Evolutionary conservation across 352 stramenopile genomes (phyloP), one percentile per base, ranked within the genome.

Genomic region (Pythium rhizo-oryzae): DNA sequence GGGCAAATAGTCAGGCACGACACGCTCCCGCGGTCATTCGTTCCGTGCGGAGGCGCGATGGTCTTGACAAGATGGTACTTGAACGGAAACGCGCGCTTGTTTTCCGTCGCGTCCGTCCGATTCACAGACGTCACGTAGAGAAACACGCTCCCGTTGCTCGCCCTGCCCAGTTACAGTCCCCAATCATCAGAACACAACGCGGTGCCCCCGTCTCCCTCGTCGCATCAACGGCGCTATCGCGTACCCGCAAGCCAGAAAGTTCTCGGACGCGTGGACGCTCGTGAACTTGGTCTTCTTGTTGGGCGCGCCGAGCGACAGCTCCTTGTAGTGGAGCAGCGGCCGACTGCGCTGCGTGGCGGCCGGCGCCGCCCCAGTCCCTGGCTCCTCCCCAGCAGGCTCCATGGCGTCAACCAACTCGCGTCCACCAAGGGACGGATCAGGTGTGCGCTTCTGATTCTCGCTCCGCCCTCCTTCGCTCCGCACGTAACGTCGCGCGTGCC

Each of bases 31-130:
- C 86, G 85, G 63, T 95, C 85, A 37, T 85, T 67, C 8, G 51
- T 87, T 50, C 75, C 82, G 43, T 76, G 83, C 16, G 85, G 85
- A 16, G 85, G 83, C 21, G 85, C 75, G 69, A 96, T 94, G 74
- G 90, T 91, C 70, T 96, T 96, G n/a, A 96, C 85, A 39, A 96
- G 66, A 71, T 91, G 85, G 62, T 92, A 94, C 67, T 93, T 93
- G 63, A 74, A 62, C 39, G 79, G 62, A 50, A 76, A 72, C 37
- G 65, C 59, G 8, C 68, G 69, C 62, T 78, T 83, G 23, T 60
- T 44, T 21, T 88, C 79, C 6, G 37, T 59, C 66, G 50, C 62
- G 19, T 77, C 75, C 30, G 77, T 9, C 0, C 70, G 64, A 30
- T 39, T 60, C 15, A 70, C 71, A 8, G 87, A 90, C 63, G 84